Evolutionary conservation across 495 filamentous ascomycete species (phyloP), one percentile per base, ranked within the genome.

Genomic region (Penicillium cataractarum): DNA sequence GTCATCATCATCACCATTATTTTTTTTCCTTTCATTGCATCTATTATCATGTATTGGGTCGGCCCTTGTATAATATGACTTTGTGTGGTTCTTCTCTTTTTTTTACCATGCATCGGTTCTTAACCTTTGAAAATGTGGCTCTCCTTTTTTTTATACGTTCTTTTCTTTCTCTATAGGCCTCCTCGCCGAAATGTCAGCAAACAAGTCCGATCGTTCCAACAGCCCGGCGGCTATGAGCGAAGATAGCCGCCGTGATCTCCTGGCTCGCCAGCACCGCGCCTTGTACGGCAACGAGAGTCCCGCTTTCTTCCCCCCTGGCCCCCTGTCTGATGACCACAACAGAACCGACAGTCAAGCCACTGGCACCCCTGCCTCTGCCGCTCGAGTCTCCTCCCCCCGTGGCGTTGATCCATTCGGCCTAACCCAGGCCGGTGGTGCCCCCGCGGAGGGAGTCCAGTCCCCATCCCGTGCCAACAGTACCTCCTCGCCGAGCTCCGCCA

Each of bases 221-320:
- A 98, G 94, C 81, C 94, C 94, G 3, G 89, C 90, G 70, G 85
- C 86, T 55, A 89, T 96, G 90, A 93, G 88, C 74, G 95, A 98
- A 80, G 95, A 98, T 55, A 93, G 96, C 61, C 92, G 95, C 70
- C 94, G 95, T 62, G 93, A 97, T 61, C 86, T 99, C 68, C 94
- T 99, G 69, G 90, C 93, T 66, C 93, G 93, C 71, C 95, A 99
- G 76, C 92, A 95, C 74, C 90, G 89, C 65, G 92, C 92, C 52
- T 77, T 99, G 66, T 99, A 97, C 76, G 92, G 92, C 72, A 85
- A 87, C 62, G 88, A 93, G 61, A 85, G 83, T 69, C 83, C 76
- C 55, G 72, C 76, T 44, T 92, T 85, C 74, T 81, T 82, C 62
- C 86, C 86, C 57, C 78, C 78, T 48, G 84, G 75, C 60, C 83